A percentile compares a stretch with the other conserved stretches of the same genome.
phyloP scores from a whole-genome alignment of 2,329 filamentous ascomycete genomes.

The Orbilia brochopaga region DNA sequence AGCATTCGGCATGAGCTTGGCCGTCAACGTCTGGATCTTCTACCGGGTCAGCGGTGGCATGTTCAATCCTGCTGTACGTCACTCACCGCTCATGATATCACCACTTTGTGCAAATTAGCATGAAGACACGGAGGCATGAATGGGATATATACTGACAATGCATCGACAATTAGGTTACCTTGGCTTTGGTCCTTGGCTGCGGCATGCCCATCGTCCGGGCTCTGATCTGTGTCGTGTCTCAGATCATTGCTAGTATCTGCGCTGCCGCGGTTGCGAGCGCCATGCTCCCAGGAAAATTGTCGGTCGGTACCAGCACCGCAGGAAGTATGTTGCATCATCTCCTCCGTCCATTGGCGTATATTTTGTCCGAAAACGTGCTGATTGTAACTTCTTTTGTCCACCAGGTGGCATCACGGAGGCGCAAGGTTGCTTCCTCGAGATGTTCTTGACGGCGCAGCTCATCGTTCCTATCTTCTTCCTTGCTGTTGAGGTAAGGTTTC shows the following conservation, averaged over 20 bases:
- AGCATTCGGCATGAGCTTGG: constrained; percentile 63
- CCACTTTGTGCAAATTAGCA: too few species aligned
- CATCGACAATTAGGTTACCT: constrained; percentile 22
- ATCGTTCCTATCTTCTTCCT: constrained; percentile 66
- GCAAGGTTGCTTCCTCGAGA: constrained; percentile 69
- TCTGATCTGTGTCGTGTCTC: constrained; percentile 55
- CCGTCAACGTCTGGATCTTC: constrained; percentile 66
- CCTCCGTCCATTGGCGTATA: background rate
- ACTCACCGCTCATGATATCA: too few species aligned
- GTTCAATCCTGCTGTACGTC: constrained; percentile 58
- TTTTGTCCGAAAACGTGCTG: constrained; percentile 7
- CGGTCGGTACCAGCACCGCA: constrained; percentile 65
- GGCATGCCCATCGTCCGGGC: constrained; percentile 37
- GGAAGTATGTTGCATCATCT: constrained; percentile 56
- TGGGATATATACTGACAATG: background rate
- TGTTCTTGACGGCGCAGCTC: constrained; percentile 70
- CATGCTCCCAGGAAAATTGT: constrained; percentile 66
- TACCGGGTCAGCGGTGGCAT: constrained; percentile 62
- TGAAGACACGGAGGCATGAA: too few species aligned
- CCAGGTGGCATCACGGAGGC: constrained; percentile 30
- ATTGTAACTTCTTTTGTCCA: constrained; percentile 1
- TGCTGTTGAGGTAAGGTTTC: constrained; percentile 40
- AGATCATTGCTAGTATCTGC: constrained; percentile 67
- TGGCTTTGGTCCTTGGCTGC: constrained; percentile 30
- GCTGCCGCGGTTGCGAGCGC: constrained; percentile 66